These are phyloP conservation scores for Sphagnum fallax DNA, from an alignment of 228 moss, liverwort and hornwort species.

Conservation along the genomic window DNA sequence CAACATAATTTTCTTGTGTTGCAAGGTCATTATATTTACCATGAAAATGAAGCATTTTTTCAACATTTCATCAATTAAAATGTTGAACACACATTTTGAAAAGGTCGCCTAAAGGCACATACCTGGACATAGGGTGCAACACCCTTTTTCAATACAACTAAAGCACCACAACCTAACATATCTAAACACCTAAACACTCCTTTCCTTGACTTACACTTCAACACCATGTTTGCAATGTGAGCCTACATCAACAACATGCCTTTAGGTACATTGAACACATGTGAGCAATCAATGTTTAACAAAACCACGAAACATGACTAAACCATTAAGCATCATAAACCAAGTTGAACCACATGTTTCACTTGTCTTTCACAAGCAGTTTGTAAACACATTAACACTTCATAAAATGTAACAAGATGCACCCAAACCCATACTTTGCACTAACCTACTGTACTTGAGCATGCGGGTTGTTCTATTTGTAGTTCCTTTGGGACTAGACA, in stretches of 20 bases:
- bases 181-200: constrained; percentile 74
- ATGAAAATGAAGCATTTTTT: not conserved
- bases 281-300: too few relatives aligned
- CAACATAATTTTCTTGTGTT: constrained; percentile 15
- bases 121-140: constrained; percentile 73
- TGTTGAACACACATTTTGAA: not conserved
- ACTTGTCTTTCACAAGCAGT: constrained; percentile 67
- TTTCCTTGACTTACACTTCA: constrained; percentile 70
- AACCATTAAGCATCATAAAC: not conserved
- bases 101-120: constrained; percentile 9
- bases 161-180: constrained; percentile 56
- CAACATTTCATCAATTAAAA: not conserved
- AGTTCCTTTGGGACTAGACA: constrained; percentile 23
- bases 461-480: not conserved
- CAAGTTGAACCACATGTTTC: not conserved
- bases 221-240: constrained; percentile 11
- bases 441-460: constrained; percentile 13
- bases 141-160: constrained; percentile 65
- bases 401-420: constrained; percentile 72
- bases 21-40: not conserved
- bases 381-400: constrained; percentile 52
- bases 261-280: not conserved
- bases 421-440: constrained; percentile 91
- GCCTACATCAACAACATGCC: constrained; percentile 9
- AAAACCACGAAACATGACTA: too few relatives aligned